Evolutionary conservation across 2,329 filamentous ascomycete genomes (phyloP).

Genomic region (Emergomyces pasteurianus): DNA sequence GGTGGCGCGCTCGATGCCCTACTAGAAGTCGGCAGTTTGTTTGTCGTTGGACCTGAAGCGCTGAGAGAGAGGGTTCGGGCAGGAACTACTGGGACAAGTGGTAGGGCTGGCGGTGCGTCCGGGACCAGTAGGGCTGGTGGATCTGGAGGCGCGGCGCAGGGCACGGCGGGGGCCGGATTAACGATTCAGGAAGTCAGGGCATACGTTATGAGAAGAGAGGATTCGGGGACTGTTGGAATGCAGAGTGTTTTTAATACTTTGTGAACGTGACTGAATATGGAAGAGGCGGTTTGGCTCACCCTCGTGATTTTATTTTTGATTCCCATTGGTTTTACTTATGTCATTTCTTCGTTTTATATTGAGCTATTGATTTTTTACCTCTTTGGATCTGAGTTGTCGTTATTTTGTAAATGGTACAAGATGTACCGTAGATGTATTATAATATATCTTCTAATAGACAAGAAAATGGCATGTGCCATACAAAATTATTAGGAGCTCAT

Average conservation of each 20-base stretch:
- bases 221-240: constrained; percentile 67
- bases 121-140: constrained; percentile 26
- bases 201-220: constrained; percentile 76
- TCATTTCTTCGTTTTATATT: not conserved
- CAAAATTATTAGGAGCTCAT: too few relatives aligned
- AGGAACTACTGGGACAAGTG: constrained; percentile 35
- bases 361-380: not conserved
- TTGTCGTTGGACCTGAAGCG: constrained; percentile 80
- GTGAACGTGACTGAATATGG: constrained; percentile 16
- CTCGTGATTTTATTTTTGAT: not conserved
- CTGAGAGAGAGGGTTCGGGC: constrained; percentile 56
- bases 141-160: constrained; percentile 30
- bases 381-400: too few relatives aligned
- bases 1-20: constrained; percentile 64
- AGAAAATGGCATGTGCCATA: too few relatives aligned
- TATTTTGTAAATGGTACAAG: too few relatives aligned
- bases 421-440: too few relatives aligned
- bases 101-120: constrained; percentile 31
- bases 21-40: constrained; percentile 86
- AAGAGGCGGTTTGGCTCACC: not conserved
- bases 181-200: constrained; percentile 50
- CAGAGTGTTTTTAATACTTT: constrained; percentile 67
- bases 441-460: too few relatives aligned
- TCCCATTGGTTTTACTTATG: not conserved
- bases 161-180: constrained; percentile 44